Evolutionary conservation across 179 eudicot genomes (phyloP).

Genomic region (Monotropa hypopitys): DNA sequence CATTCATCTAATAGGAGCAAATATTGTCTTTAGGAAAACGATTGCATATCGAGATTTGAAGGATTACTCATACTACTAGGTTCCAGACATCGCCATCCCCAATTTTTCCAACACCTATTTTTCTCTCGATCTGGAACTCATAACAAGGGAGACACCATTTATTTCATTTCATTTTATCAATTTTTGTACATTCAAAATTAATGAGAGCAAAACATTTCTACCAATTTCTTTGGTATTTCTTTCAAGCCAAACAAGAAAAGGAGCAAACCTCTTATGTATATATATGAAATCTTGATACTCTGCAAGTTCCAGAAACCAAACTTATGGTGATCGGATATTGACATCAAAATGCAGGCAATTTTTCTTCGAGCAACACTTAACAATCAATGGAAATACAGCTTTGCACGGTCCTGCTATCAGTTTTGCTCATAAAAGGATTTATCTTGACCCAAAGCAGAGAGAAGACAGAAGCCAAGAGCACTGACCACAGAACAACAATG

Average conservation of each 20-base stretch:
- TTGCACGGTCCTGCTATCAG: conserved; percentile 31
- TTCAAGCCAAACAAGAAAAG: conserved; percentile 1
- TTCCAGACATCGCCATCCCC: no score
- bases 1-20: no score
- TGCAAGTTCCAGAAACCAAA: background rate
- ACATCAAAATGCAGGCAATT: background rate
- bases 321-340: background rate
- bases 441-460: conserved; percentile 62
- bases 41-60: no score
- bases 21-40: no score
- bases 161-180: background rate
- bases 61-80: no score
- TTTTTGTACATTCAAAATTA: background rate
- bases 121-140: background rate
- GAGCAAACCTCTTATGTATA: background rate
- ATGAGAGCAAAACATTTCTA: background rate
- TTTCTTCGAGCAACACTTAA: conserved; percentile 13
- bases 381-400: conserved; percentile 77
- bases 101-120: no score
- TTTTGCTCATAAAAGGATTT: conserved; percentile 56
- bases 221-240: background rate
- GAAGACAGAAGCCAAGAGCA: conserved; percentile 65
- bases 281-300: background rate
- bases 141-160: background rate
- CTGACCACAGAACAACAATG: conserved; percentile 64